These are phyloP conservation scores for Auricularia heimuer DNA, from an alignment of 768 basidiomycete genomes.

Conservation along the genomic window DNA sequence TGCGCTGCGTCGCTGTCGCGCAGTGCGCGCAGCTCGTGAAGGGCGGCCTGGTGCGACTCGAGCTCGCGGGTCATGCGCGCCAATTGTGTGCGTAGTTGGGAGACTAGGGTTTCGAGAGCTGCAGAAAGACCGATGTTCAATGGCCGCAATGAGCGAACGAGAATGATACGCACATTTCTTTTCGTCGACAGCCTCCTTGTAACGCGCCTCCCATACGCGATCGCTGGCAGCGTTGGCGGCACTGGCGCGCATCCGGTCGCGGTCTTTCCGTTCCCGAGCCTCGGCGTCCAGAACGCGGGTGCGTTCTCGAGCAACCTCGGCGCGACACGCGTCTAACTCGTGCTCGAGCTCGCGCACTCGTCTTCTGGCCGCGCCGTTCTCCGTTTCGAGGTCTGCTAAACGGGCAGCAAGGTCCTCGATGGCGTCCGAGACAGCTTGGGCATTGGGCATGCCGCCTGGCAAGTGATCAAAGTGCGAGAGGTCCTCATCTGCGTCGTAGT, in stretches of 20 bases:
- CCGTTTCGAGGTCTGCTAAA: slow-evolving; percentile 63
- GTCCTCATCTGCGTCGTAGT: slow-evolving; percentile 37
- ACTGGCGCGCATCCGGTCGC: slow-evolving; percentile 15
- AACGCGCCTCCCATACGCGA: slow-evolving; percentile 29
- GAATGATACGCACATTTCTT: slow-evolving; percentile 57
- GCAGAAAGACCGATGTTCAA: neutral
- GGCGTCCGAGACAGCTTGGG: slow-evolving; percentile 56
- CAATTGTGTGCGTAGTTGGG: slow-evolving; percentile 63
- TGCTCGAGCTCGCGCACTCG: slow-evolving; percentile 80
- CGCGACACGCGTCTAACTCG: slow-evolving; percentile 75
- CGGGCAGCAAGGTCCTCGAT: slow-evolving; percentile 31
- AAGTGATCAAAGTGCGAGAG: slow-evolving; percentile 24
- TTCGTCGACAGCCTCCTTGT: slow-evolving; percentile 74
- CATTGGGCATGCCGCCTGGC: slow-evolving; percentile 43
- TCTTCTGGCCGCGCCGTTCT: slow-evolving; percentile 72
- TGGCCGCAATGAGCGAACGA: neutral
- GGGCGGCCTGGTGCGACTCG: slow-evolving; percentile 52
- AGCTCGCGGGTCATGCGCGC: slow-evolving; percentile 70
- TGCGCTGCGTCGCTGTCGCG: slow-evolving; percentile 53
- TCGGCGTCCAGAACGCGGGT: slow-evolving; percentile 52
- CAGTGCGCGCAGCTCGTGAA: slow-evolving; percentile 53
- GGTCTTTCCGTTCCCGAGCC: slow-evolving; percentile 9
- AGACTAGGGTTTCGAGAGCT: slow-evolving; percentile 78
- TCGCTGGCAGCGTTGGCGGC: neutral
- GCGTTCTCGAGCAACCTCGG: slow-evolving; percentile 64